Evolutionary conservation across 2,329 filamentous ascomycete genomes (phyloP), one percentile per base, ranked within the genome.

Genomic region (Diaporthe destruens): DNA sequence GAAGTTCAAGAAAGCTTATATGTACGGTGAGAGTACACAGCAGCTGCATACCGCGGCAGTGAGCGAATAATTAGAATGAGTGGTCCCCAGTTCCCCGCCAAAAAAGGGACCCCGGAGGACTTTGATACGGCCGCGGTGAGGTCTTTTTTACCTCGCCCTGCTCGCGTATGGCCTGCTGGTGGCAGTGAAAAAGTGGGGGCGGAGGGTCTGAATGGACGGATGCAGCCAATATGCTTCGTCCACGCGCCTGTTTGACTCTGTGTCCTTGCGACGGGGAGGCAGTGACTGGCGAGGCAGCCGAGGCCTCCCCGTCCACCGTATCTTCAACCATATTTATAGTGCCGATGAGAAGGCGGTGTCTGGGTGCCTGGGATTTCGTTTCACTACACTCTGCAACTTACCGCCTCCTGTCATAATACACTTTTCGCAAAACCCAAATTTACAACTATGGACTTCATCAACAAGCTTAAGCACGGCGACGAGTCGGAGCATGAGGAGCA

Each of bases 391-490:
- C 39, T 44, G n/a, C 39, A 20, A 32, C 42, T 34, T 12, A n/a
- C 20, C 20, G 68, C 39, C 6, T 5, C 1, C 14, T 42, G 39
- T 42, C 39, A 42, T 36, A 14, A 16, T 42, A 47, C 44, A 47
- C 44, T 47, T 39, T 53, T 25, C 16, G 3, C 1, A 0, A 66
- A 47, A 39, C 36, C 16, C 18, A 34, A 32, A 36, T 9, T 20
- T 12, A 6, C n/a, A 32, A 53, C 6, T 18, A 72, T 72, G 71
- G 71, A 54, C 25, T 69, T 72, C 34, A 54, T 72, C 71, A 55
- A 69, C 34, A 72, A 69, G 36, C 55, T 72, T 63, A 72, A 72
- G 71, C 71, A 72, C 34, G 63, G 29, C 53, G 63, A 69, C 18
- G 54, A 57, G 25, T 39, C 29, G 14, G 32, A 47, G 36, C 12